Evolutionary conservation across 768 basidiomycete genomes (phyloP).

Genomic region (Cystofilobasidium macerans): DNA sequence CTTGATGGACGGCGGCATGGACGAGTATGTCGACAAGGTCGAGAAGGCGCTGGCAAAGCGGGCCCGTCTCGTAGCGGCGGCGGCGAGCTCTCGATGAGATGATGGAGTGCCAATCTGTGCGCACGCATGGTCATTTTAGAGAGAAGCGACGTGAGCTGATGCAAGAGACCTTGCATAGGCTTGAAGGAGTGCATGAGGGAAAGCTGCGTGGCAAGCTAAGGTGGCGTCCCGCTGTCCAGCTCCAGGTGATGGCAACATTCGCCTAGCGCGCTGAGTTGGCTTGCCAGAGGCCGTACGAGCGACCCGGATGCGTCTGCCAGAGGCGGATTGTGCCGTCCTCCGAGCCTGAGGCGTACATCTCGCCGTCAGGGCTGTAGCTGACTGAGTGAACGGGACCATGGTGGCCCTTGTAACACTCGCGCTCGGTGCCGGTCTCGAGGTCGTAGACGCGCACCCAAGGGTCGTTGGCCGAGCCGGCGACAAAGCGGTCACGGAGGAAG

Average conservation of each 20-base stretch:
- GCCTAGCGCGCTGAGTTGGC: background rate
- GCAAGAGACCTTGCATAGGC: background rate
- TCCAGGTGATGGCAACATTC: too few relatives aligned
- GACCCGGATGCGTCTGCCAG: conserved; percentile 22
- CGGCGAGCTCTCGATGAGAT: background rate
- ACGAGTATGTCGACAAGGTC: conserved; percentile 35
- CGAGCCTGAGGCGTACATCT: conserved; percentile 92
- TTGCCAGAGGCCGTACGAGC: conserved; percentile 25
- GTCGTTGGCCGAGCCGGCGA: conserved; percentile 77
- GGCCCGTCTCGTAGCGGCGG: background rate
- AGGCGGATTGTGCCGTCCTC: conserved; percentile 46
- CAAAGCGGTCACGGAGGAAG: conserved; percentile 72
- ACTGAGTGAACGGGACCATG: conserved; percentile 95
- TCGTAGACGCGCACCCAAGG: conserved; percentile 96
- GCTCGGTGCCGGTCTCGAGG: conserved; percentile 69
- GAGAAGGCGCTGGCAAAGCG: conserved; percentile 31
- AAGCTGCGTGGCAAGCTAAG: too few relatives aligned
- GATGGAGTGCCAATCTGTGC: too few relatives aligned
- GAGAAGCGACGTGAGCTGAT: too few relatives aligned
- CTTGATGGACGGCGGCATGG: conserved; percentile 34
- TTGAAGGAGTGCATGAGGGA: too few relatives aligned
- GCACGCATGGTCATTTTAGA: too few relatives aligned
- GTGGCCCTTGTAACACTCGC: conserved; percentile 50
- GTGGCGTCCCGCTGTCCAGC: too few relatives aligned
- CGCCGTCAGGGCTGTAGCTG: conserved; percentile 42